Conservation (phyloP, 2,329 filamentous ascomycete genomes). For the Cladorrhinum sp. region DNA sequence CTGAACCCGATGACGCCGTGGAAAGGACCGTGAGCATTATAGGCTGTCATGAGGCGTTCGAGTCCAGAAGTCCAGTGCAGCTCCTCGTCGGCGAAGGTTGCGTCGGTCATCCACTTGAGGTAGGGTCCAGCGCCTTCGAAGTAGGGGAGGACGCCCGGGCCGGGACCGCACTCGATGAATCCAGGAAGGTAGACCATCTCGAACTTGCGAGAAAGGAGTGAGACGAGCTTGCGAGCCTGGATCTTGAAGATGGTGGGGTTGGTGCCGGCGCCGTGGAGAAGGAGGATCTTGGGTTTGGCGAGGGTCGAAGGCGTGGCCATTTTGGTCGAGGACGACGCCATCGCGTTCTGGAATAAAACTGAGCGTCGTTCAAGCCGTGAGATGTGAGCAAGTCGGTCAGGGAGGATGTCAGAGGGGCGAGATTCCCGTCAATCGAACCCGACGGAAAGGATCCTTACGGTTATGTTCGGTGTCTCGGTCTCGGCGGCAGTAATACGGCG, state of each 20-base stretch:
- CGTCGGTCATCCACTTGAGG: constrained; percentile 33
- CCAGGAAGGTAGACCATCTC: constrained; percentile 36
- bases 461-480: too few relatives aligned
- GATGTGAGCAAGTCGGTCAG: too few relatives aligned
- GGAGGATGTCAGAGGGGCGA: too few relatives aligned
- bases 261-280: constrained; percentile 41
- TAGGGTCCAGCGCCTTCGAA: constrained; percentile 36
- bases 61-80: constrained; percentile 8
- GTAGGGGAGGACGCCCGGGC: constrained; percentile 37
- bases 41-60: constrained; percentile 13
- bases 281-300: constrained; percentile 30
- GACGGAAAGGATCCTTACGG: too few relatives aligned
- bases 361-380: too few relatives aligned
- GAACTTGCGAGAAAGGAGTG: constrained; percentile 33
- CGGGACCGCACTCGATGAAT: constrained; percentile 29
- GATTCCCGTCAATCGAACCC: too few relatives aligned
- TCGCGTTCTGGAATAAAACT: too few relatives aligned
- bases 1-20: constrained; percentile 36
- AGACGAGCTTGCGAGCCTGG: constrained; percentile 35
- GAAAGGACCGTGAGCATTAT: constrained; percentile 25
- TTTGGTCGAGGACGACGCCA: too few relatives aligned
- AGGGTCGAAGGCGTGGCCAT: too few relatives aligned
- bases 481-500: too few relatives aligned
- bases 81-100: constrained; percentile 9
- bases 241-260: constrained; percentile 37